phyloP scores from a whole-genome alignment of 169 alveolate species.

The Plasmodium vinckei region DNA sequence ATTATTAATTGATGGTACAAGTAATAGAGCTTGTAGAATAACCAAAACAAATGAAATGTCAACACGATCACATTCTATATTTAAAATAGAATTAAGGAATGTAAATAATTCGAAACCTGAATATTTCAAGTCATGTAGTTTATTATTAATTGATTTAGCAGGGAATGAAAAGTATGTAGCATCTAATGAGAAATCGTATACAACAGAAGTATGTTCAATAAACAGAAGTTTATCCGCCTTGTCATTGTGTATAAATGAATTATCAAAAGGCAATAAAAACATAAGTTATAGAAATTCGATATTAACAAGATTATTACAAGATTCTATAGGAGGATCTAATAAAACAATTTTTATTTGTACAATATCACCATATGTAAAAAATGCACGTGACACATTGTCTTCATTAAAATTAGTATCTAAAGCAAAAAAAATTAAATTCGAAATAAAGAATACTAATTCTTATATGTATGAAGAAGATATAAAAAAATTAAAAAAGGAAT shows the following conservation, averaged over 20 bases:
- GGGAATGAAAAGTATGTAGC: slow-evolving; percentile 83
- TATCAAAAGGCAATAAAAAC: slow-evolving; percentile 78
- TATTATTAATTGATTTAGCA: slow-evolving; percentile 64
- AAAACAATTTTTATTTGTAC: slow-evolving; percentile 83
- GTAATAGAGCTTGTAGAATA: slow-evolving; percentile 85
- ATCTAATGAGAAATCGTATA: slow-evolving; percentile 77
- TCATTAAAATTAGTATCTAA: slow-evolving; percentile 80
- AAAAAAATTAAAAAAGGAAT: slow-evolving; percentile 59
- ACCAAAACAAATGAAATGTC: slow-evolving; percentile 87
- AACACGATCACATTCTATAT: slow-evolving; percentile 88
- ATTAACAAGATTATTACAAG: slow-evolving; percentile 78
- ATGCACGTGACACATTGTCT: slow-evolving; percentile 80
- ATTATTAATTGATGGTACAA: slow-evolving; percentile 83
- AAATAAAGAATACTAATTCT: slow-evolving; percentile 18
- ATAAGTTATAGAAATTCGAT: slow-evolving; percentile 70
- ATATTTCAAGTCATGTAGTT: slow-evolving; percentile 32
- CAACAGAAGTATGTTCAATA: slow-evolving; percentile 84
- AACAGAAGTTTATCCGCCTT: slow-evolving; percentile 83
- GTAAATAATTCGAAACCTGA: slow-evolving; percentile 38
- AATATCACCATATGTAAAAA: slow-evolving; percentile 77
- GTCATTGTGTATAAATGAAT: slow-evolving; percentile 81
- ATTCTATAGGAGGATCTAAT: slow-evolving; percentile 78
- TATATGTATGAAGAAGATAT: slow-evolving; percentile 55
- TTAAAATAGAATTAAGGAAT: slow-evolving; percentile 81
- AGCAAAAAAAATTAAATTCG: slow-evolving; percentile 79